Percentiles rank a stretch among this genome's conserved stretches.
Evolutionary conservation across 129 eudicot species (phyloP).

Genomic region (Flaveria trinervia): DNA sequence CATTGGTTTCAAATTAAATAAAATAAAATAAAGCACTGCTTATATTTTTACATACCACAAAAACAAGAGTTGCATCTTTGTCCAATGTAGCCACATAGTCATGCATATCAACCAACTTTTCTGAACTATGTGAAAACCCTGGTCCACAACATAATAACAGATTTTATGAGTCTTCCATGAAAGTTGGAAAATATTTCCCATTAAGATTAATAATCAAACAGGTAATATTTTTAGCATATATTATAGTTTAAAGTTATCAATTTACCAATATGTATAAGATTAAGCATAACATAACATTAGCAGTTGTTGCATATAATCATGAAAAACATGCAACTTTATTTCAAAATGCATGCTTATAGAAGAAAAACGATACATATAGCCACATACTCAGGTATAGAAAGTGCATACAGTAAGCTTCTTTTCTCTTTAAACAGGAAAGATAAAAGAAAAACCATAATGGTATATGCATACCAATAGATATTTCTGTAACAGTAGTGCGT

Average conservation of each 20-base stretch:
- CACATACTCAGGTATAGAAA: background rate
- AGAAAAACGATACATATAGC: background rate
- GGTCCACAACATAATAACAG: conserved; percentile 24
- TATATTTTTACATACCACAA: conserved; percentile 64
- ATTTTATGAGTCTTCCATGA: background rate
- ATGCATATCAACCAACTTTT: conserved; percentile 80
- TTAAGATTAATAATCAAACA: background rate
- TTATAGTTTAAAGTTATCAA: background rate
- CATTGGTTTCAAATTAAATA: background rate
- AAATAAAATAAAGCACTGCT: background rate
- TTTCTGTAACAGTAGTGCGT: background rate
- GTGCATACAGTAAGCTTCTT: background rate
- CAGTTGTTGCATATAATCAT: background rate
- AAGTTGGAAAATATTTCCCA: background rate
- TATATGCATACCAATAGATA: background rate
- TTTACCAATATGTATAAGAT: background rate
- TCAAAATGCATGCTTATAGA: background rate
- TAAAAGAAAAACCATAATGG: background rate
- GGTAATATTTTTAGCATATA: background rate
- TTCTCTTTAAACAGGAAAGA: background rate
- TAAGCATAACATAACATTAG: background rate
- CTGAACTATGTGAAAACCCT: conserved; percentile 97
- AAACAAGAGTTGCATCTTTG: conserved; percentile 69
- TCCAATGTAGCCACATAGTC: conserved; percentile 63
- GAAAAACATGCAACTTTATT: background rate